Evolutionary conservation across 805 yeast species (phyloP), one percentile per base, ranked within the genome.

Genomic region (Yarrowia keelungensis): DNA sequence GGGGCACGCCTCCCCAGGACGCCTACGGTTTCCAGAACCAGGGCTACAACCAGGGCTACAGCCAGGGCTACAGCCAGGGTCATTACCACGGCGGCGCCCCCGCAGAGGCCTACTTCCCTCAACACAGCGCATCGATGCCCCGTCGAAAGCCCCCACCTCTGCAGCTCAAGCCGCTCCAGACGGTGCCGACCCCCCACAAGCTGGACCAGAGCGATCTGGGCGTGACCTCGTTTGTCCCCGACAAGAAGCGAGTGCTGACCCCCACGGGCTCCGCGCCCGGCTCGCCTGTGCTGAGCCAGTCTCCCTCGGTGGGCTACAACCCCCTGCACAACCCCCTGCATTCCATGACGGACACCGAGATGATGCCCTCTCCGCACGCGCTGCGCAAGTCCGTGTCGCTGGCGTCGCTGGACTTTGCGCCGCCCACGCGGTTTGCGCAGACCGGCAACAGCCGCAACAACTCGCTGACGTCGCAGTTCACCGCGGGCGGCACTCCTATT

Each of bases 141-240:
- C 41, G 46, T 2, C 38, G 56, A n/a, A 46, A 46, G 43, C 56
- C 56, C 15, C 67, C 67, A 39, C 67, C 67, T n/a, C n/a, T 49
- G 36, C 67, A 47, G 47, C 56, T 62, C 39, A 47, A 47, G 46
- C 67, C 71, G 32, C 68, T 74, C 56, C 50, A 71, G 16, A 45
- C 70, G 15, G 67, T 74, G 38, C 75, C 76, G 3, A 70, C 70
- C 5, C 75, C 76, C 8, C 75, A 74, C 53, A 69, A 65, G 42
- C 68, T 74, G 14, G 71, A 69, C 8, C 74, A 73, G 53, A n/a
- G 35, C 22, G 74, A 71, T 58, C 56, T 69, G 12, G 72, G 73
- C 16, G 56, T 72, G 19, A 65, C 47, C 1, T 47, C 54, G 38
- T 62, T 47, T 49, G 22, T 46, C 4, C 67, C 67, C 11, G 2